Percentiles rank a stretch among this genome's conserved stretches.
These are phyloP conservation scores for Cinnamomum micranthum DNA, from an alignment of 164 flowering plant species.

Conservation along the genomic window DNA sequence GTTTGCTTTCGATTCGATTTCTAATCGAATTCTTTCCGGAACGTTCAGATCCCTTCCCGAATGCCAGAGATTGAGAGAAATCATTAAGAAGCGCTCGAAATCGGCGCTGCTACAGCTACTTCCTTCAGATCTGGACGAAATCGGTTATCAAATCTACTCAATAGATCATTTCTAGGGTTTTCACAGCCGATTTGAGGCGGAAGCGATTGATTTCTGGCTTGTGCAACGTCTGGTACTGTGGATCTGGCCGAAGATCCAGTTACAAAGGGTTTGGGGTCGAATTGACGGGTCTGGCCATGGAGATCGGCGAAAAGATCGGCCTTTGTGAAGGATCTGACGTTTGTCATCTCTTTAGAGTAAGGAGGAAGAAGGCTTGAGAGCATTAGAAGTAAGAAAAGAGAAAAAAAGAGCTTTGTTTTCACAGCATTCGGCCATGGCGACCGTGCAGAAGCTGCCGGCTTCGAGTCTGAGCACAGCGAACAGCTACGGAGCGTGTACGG, in stretches of 20 bases:
- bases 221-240: not conserved
- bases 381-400: not conserved
- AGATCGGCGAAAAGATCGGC: not conserved
- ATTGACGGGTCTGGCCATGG: not conserved
- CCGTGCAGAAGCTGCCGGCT: constrained; percentile 32
- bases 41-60: too few relatives aligned
- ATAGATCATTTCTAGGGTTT: not conserved
- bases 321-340: not conserved
- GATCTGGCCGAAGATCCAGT: not conserved
- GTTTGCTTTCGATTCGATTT: too few relatives aligned
- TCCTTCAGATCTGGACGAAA: too few relatives aligned
- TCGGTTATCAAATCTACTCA: too few relatives aligned
- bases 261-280: not conserved
- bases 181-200: not conserved
- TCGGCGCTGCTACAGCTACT: not conserved
- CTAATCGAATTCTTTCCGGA: too few relatives aligned
- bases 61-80: not conserved
- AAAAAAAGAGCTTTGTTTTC: not conserved
- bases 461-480: constrained; percentile 22
- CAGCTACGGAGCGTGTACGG: constrained; percentile 23
- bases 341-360: not conserved
- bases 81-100: not conserved
- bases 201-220: not conserved
- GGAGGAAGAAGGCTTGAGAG: not conserved
- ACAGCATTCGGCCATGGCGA: constrained; percentile 22